These are phyloP conservation scores for Microsporum ferrugineum DNA, from an alignment of 2,329 filamentous ascomycete species.

Conservation along the genomic window DNA sequence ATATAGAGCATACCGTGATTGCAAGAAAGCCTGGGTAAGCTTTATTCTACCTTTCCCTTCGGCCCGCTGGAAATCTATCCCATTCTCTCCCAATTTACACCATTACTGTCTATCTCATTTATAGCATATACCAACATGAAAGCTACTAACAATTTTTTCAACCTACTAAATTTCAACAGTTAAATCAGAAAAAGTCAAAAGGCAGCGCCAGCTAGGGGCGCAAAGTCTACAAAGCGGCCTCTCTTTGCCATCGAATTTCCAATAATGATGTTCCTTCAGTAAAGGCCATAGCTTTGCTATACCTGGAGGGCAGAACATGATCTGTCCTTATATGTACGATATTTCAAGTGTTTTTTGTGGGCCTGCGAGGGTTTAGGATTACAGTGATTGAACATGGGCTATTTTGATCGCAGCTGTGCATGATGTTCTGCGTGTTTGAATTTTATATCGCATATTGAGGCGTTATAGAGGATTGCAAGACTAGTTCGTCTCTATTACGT, in stretches of 20 bases:
- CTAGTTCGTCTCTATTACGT: no score
- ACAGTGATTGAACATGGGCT: not conserved
- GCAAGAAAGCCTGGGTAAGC: conserved; percentile 87
- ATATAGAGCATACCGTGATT: conserved; percentile 75
- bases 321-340: not conserved
- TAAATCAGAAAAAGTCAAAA: conserved; percentile 1
- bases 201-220: not conserved
- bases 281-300: not conserved
- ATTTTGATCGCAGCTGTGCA: not conserved
- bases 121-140: not conserved
- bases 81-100: not conserved
- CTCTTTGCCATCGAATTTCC: not conserved
- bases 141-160: not conserved
- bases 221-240: not conserved
- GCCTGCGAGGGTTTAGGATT: not conserved
- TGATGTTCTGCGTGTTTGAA: not conserved
- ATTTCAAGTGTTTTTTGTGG: not conserved
- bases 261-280: not conserved
- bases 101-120: not conserved
- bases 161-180: not conserved
- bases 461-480: not conserved
- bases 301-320: not conserved
- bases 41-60: not conserved
- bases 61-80: not conserved
- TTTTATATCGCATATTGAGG: not conserved